phyloP scores from a whole-genome alignment of 2,329 filamentous ascomycete species.

The Talaromyces piceae region DNA sequence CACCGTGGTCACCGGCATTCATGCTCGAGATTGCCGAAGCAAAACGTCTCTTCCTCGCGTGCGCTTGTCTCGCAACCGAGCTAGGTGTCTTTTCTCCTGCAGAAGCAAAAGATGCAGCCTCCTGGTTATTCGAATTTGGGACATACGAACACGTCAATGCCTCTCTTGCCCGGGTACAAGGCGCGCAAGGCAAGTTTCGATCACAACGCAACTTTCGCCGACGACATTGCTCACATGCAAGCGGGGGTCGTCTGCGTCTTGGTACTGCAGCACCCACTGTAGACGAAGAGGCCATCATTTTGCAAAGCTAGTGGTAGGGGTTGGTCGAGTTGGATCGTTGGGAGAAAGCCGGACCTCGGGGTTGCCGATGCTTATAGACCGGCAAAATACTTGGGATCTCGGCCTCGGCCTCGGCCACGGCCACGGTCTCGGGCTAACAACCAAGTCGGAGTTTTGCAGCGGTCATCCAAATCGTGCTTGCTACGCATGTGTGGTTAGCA shows the following conservation, averaged over 20 bases:
- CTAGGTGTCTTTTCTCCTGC: background rate
- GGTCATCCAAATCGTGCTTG: no score
- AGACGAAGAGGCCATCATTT: background rate
- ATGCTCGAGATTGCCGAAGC: background rate
- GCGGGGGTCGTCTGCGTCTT: conserved; percentile 22
- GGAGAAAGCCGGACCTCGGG: background rate
- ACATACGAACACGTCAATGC: conserved; percentile 18
- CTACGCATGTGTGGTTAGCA: no score
- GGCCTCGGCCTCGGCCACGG: background rate
- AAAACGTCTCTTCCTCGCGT: background rate
- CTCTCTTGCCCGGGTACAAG: conserved; percentile 18
- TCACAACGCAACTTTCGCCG: conserved; percentile 25
- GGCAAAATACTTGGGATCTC: background rate
- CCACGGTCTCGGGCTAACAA: background rate
- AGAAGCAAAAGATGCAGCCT: background rate
- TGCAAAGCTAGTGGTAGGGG: background rate
- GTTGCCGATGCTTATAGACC: background rate
- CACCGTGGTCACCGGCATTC: background rate
- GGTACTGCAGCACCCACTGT: conserved; percentile 8
- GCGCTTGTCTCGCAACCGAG: no score
- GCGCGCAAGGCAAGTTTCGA: conserved; percentile 20
- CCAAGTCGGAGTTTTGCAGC: background rate
- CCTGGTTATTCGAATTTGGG: background rate
- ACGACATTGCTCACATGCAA: conserved; percentile 23
- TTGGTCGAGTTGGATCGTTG: background rate